Percentiles rank a stretch among this genome's conserved stretches.
Conservation (phyloP, 2,329 filamentous ascomycete species). For the Aspergillus sp. region DNA sequence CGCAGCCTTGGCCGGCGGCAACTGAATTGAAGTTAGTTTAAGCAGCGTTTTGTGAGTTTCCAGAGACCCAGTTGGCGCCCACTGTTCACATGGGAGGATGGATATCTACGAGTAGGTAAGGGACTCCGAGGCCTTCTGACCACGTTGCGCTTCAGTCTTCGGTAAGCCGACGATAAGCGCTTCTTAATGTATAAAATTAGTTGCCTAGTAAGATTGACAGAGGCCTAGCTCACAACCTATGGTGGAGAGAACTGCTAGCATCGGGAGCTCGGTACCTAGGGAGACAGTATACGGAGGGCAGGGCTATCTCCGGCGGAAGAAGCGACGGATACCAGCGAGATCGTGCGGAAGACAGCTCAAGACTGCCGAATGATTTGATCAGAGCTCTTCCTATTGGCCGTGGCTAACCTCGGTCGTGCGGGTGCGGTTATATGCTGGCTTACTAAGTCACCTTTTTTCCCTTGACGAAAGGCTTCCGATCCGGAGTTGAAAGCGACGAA, state of each 20-base stretch:
- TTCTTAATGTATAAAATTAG: too few relatives aligned
- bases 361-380: conserved; percentile 23
- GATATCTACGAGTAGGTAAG: neutral
- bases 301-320: neutral
- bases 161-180: neutral
- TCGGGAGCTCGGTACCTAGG: too few relatives aligned
- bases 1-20: too few relatives aligned
- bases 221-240: too few relatives aligned
- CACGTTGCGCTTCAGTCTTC: neutral
- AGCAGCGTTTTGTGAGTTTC: neutral
- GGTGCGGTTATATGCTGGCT: neutral
- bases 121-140: neutral
- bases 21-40: too few relatives aligned
- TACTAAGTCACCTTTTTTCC: conserved; percentile 12
- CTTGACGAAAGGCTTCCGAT: neutral
- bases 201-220: too few relatives aligned
- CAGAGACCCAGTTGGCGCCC: too few relatives aligned
- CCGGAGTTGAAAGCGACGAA: neutral
- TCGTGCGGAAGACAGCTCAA: neutral
- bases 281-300: neutral
- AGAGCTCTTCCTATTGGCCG: conserved; percentile 28
- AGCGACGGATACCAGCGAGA: neutral
- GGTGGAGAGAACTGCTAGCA: neutral
- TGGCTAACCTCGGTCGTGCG: conserved; percentile 24
- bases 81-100: neutral